Conservation (phyloP, 176 grass and related monocot genomes). For the Zoysia japonica region DNA sequence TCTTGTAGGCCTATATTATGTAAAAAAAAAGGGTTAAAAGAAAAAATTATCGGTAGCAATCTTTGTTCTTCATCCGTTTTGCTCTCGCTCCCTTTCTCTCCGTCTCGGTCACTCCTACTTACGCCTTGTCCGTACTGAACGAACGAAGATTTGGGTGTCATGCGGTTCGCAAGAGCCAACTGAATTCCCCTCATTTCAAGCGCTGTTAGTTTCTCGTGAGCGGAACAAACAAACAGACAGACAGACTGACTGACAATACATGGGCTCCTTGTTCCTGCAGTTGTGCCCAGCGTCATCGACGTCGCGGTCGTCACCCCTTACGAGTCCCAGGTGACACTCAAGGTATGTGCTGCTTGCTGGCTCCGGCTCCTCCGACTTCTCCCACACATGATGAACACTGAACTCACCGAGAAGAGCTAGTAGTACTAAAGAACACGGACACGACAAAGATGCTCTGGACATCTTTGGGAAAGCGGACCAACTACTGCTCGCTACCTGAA, state of each 20-base stretch:
- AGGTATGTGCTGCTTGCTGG: conserved; percentile 49
- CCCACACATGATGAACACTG: background rate
- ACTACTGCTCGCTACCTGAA: background rate
- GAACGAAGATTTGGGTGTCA: conserved; percentile 26
- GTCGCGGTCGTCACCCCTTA: conserved; percentile 69
- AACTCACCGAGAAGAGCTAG: background rate
- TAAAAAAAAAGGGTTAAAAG: no score
- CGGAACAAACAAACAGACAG: background rate
- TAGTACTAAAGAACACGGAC: conserved; percentile 5
- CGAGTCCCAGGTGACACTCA: conserved; percentile 89
- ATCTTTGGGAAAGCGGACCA: conserved; percentile 14
- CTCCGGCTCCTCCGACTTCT: conserved; percentile 18
- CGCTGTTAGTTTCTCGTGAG: background rate
- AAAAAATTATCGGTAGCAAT: background rate
- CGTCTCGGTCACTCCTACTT: background rate
- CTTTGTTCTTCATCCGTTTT: conserved; percentile 16
- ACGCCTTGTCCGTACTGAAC: conserved; percentile 4
- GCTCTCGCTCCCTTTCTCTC: conserved; percentile 1
- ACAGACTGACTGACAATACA: background rate
- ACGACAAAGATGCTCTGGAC: background rate
- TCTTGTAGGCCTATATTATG: background rate
- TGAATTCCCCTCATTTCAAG: conserved; percentile 17
- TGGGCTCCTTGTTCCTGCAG: conserved; percentile 33
- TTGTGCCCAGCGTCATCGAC: conserved; percentile 74
- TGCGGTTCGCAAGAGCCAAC: conserved; percentile 36